Conservation (phyloP, 805 yeast species). For the Ogataea pignaliae region DNA sequence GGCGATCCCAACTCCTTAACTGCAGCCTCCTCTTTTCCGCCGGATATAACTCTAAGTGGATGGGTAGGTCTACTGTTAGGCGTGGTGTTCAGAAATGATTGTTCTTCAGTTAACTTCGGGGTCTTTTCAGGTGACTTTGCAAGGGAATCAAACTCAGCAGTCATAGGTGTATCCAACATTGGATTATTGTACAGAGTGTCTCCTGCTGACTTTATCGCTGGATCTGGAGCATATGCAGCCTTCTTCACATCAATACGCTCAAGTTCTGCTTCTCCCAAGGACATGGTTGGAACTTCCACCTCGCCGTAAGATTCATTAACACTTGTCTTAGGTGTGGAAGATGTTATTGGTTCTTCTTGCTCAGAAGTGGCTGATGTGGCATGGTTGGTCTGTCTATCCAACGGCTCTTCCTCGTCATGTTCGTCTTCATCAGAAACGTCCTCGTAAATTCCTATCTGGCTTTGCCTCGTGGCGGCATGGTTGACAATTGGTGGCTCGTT, state of each 20-base stretch:
- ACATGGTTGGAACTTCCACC: not conserved
- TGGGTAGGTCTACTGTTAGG: constrained; percentile 14
- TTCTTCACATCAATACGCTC: not conserved
- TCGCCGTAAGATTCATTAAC: not conserved
- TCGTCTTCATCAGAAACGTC: constrained; percentile 12
- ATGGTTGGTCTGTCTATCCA: not conserved
- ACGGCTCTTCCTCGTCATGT: not conserved
- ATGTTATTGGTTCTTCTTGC: constrained; percentile 3
- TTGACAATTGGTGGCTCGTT: constrained; percentile 4
- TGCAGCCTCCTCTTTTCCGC: not conserved
- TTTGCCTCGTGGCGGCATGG: constrained; percentile 7
- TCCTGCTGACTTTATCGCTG: not conserved
- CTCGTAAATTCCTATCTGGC: constrained; percentile 18
- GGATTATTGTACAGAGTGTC: constrained; percentile 10
- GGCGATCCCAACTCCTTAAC: constrained; percentile 16
- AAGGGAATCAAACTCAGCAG: constrained; percentile 5
- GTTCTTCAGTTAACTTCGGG: not conserved
- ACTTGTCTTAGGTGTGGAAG: constrained; percentile 10
- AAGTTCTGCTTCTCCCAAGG: not conserved
- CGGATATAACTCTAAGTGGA: constrained; percentile 13
- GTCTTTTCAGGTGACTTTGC: constrained; percentile 4
- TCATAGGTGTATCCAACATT: constrained; percentile 14
- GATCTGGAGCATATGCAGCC: not conserved
- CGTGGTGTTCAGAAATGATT: constrained; percentile 4
- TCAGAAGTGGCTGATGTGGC: not conserved